Evolutionary conservation across 2,329 filamentous ascomycete species (phyloP), one percentile per base, ranked within the genome.

Genomic region (Phialophora macrospora): DNA sequence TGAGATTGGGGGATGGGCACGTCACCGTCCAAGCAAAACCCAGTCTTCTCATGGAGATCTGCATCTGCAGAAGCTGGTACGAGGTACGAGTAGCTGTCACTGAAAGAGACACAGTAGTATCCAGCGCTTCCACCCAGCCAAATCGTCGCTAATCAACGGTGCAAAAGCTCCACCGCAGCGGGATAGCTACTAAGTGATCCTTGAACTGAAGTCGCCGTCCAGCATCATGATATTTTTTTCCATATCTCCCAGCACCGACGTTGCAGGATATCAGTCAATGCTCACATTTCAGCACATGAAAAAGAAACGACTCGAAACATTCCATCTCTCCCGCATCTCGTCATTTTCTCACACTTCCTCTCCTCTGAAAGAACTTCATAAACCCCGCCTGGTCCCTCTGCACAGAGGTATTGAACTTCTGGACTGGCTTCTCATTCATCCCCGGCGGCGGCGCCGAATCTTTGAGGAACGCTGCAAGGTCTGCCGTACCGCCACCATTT

Each of bases 401-500:
- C 12, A 66, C 38, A 1, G 56, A 44, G 58, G 54, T 60, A 24
- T 61, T 56, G 22, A 70, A 63, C 30, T 55, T 63, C 46, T 72
- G 70, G 7, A 62, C 56, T 24, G 63, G 57, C 28, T 56, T 55
- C 14, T 70, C 65, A 32, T 48, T 55, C 20, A 48, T 59, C 4
- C 63, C 64, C 24, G 67, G 70, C 8, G 88, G 87, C 2, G 90
- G 90, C 38, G 83, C 88, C 14, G 89, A 90, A 72, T 87, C 87
- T 60, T 84, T 85, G 34, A 95, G 78, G 75, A 94, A 94, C 59
- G 87, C 86, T 0, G 91, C 90, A 52, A 94, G 77, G 58, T 92
- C 90, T 20, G 85, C 84, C 1, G 89, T 92, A 28, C 79, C 78
- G 20, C 76, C 77, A 17, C 61, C 56, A 51, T 52, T 57, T 5